Evolutionary conservation across 208 protist species (phyloP), one percentile per base, ranked within the genome.

Genomic region (Leishmania mexicana): DNA sequence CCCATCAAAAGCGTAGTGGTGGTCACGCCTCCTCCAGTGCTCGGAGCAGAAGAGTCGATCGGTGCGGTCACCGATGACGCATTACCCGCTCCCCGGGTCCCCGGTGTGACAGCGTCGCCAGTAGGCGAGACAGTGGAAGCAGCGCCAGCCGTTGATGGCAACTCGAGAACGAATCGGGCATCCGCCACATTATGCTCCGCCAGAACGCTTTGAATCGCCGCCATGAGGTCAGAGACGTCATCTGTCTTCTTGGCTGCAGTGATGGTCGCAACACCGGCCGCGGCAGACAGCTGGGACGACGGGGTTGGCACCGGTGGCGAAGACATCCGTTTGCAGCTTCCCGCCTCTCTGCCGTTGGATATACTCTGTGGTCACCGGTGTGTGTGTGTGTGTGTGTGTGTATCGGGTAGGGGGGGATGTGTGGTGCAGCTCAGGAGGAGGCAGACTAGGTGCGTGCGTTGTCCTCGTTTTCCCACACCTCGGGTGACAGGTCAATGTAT

Each of bases 181-280:
- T 90, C 78, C 19, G 57, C 67, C 1, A 95, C 53, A 40, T 88
- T 85, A 68, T 93, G 84, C 75, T 91, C 78, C 28, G 64, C 73
- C 49, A 96, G 85, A 0, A 92, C 84, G 6, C 89, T 58, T 70
- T 92, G 88, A 81, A 96, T 91, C 42, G 88, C 83, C 3, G 75
- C 77, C 74, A 90, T 84, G 73, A 95, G 62, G 21, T 74, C 83
- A 13, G 83, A 67, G 40, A 81, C 78, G 58, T 80, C 49, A 35
- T 40, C 76, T 51, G 45, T 45, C 8, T 70, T 54, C 24, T 49
- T 54, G 24, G 78, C 19, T 74, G 70, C 42, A 47, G 70, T 8
- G 21, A 1, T 17, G 45, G 73, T 11, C 31, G 70, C 49, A 60
- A 10, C 19, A 1, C 73, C 35, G 3, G 76, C 47, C 31, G 40